A percentile compares a stretch with the other conserved stretches of the same genome.
Evolutionary conservation across 306 rosid genomes (phyloP).

Genomic region (Amphicarpaea edgeworthii): DNA sequence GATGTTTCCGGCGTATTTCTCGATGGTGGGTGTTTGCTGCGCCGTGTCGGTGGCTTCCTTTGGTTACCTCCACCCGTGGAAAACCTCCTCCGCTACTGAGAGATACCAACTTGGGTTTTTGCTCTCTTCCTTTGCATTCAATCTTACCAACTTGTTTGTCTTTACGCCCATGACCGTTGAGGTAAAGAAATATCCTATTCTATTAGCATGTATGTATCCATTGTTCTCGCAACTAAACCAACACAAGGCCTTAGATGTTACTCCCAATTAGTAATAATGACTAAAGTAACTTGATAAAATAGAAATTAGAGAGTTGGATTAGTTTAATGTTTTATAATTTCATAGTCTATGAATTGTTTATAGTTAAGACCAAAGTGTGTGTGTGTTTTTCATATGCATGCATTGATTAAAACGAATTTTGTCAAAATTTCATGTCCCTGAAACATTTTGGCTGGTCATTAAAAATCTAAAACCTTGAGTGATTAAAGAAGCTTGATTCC

Average conservation of each 20-base stretch:
- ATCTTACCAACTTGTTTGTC: conserved; percentile 83
- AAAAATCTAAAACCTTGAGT: conserved; percentile 9
- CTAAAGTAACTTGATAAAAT: neutral
- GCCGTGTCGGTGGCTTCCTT: conserved; percentile 80
- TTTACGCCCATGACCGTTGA: conserved; percentile 97
- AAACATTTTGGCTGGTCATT: neutral
- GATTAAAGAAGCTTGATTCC: conserved; percentile 11
- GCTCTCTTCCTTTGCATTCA: conserved; percentile 85
- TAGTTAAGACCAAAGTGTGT: neutral
- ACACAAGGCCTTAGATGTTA: neutral
- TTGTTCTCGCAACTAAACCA: neutral
- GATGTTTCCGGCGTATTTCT: conserved; percentile 97
- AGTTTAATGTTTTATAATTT: neutral
- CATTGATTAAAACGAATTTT: neutral
- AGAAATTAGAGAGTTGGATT: neutral
- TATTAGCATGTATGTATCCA: neutral
- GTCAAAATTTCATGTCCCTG: neutral
- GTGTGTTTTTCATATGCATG: neutral
- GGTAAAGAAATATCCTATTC: conserved; percentile 48
- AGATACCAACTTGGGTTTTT: conserved; percentile 94
- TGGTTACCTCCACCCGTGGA: conserved; percentile 95
- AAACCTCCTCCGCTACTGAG: conserved; percentile 70
- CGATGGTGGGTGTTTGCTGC: conserved; percentile 78
- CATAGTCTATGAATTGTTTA: neutral
- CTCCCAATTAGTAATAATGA: neutral